Evolutionary conservation across 805 yeast genomes (phyloP).

Genomic region (Monosporozyma aquatica): DNA sequence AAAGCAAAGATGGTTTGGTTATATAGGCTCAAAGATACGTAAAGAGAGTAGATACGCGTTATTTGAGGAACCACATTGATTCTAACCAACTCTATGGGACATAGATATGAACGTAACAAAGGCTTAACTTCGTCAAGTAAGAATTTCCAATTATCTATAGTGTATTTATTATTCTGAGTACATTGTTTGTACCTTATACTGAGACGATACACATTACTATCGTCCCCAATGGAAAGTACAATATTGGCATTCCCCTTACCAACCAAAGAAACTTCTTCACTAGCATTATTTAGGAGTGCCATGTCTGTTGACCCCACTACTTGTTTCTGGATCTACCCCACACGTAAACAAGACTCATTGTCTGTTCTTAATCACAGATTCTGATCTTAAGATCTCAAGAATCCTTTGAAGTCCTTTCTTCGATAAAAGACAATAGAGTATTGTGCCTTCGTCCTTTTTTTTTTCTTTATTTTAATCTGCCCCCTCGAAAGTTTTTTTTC

Average conservation of each 20-base stretch:
- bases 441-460: no score
- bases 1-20: background rate
- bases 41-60: background rate
- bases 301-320: no score
- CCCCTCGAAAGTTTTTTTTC: no score
- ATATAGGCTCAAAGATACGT: background rate
- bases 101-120: conserved; percentile 8
- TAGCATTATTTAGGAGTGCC: no score
- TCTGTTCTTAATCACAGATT: no score
- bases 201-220: conserved; percentile 15
- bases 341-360: no score
- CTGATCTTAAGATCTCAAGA: no score
- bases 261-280: background rate
- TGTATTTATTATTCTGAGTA: conserved; percentile 17
- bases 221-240: conserved; percentile 4
- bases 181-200: conserved; percentile 16
- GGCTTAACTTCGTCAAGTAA: conserved; percentile 9
- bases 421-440: no score
- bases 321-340: no score
- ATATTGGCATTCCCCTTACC: conserved; percentile 5
- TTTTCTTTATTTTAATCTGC: no score
- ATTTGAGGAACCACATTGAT: conserved; percentile 3
- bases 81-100: conserved; percentile 9
- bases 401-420: no score
- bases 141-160: conserved; percentile 13